A percentile compares a stretch with the other conserved stretches of the same genome.
Evolutionary conservation across 139 green algal species (phyloP).

Genomic region (Choricystis sp.): DNA sequence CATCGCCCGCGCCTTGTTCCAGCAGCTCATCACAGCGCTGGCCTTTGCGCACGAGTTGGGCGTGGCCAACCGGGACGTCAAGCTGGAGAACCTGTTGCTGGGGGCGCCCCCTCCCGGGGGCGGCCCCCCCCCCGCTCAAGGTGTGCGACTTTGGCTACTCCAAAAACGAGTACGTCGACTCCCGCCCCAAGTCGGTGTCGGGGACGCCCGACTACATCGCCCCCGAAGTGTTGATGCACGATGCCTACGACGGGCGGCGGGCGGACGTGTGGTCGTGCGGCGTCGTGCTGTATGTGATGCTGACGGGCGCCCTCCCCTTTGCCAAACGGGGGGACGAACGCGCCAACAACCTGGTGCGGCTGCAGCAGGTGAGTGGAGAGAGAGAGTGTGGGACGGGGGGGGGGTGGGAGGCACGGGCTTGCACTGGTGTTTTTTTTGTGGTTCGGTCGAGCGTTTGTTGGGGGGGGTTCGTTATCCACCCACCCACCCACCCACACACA

Average conservation of each 20-base stretch:
- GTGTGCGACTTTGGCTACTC: slow-evolving; percentile 30
- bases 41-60: slow-evolving; percentile 9
- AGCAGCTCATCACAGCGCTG: slow-evolving; percentile 15
- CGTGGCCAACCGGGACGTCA: slow-evolving; percentile 14
- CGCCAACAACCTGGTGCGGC: slow-evolving; percentile 17
- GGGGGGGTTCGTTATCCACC: too few species aligned
- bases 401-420: too few species aligned
- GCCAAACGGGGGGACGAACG: slow-evolving; percentile 17
- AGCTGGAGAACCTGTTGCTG: slow-evolving; percentile 17
- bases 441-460: too few species aligned
- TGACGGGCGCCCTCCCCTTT: slow-evolving; percentile 66
- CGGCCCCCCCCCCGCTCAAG: slow-evolving; percentile 15
- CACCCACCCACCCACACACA: too few species aligned
- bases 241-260: slow-evolving; percentile 28
- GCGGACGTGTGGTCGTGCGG: slow-evolving; percentile 70
- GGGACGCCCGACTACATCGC: slow-evolving; percentile 29
- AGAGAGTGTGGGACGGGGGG: too few species aligned
- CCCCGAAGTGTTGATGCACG: slow-evolving; percentile 12
- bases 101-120: background rate
- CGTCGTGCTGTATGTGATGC: slow-evolving; percentile 76
- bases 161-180: slow-evolving; percentile 28
- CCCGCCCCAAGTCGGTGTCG: slow-evolving; percentile 17
- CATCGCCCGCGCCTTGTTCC: slow-evolving; percentile 16
- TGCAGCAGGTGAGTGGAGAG: slow-evolving; percentile 25
- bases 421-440: too few species aligned